phyloP scores from a whole-genome alignment of 2,329 filamentous ascomycete species.

The Blastomyces silverae region DNA sequence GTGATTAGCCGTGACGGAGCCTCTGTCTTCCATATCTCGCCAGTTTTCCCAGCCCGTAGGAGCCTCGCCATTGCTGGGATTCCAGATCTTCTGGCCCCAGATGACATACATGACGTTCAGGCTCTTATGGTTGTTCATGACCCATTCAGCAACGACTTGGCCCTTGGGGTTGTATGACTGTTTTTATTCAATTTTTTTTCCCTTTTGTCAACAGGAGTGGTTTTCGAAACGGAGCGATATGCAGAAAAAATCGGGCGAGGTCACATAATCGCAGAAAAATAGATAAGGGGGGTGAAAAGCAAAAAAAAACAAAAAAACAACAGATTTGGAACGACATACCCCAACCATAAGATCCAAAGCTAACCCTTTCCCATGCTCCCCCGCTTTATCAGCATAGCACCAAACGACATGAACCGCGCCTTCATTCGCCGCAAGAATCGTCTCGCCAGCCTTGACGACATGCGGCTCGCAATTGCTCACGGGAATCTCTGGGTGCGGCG shows the following conservation, averaged over 20 bases:
- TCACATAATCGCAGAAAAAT: not conserved
- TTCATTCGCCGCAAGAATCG: slow-evolving; percentile 23
- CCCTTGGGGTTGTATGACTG: slow-evolving; percentile 37
- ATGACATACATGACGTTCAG: slow-evolving; percentile 47
- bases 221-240: not conserved
- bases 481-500: slow-evolving; percentile 13
- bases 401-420: slow-evolving; percentile 24
- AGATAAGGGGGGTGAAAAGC: not conserved
- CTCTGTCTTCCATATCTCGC: slow-evolving; percentile 41
- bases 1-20: slow-evolving; percentile 41
- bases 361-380: slow-evolving; percentile 28
- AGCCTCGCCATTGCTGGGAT: slow-evolving; percentile 31
- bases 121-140: slow-evolving; percentile 40
- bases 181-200: slow-evolving; percentile 12
- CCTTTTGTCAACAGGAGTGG: too few relatives aligned
- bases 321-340: slow-evolving; percentile 22
- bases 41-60: slow-evolving; percentile 39
- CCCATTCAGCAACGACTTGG: slow-evolving; percentile 45
- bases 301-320: not conserved
- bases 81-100: slow-evolving; percentile 48
- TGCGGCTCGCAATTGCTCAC: slow-evolving; percentile 22
- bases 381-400: slow-evolving; percentile 21
- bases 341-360: slow-evolving; percentile 32
- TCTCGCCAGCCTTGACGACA: slow-evolving; percentile 23
- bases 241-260: not conserved